phyloP scores from a whole-genome alignment of 139 green algal species.

The Tetradesmus lagerheimii region DNA sequence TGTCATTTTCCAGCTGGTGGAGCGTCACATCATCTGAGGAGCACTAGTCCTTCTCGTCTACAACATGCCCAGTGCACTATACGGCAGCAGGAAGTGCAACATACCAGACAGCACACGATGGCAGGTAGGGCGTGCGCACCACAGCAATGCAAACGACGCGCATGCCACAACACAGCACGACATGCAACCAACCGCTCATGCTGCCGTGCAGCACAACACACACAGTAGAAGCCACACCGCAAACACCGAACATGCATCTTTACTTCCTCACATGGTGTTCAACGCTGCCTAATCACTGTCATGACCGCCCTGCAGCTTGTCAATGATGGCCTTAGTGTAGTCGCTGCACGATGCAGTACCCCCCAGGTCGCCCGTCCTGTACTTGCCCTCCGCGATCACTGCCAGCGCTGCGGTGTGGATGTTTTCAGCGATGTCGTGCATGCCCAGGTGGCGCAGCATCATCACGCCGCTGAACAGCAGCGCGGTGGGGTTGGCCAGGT shows the following conservation, averaged over 20 bases:
- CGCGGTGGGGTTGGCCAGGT: conserved; percentile 96
- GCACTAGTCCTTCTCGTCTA: no score
- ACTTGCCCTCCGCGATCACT: conserved; percentile 86
- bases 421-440: conserved; percentile 63
- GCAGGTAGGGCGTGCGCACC: no score
- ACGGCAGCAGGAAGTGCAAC: no score
- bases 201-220: not conserved
- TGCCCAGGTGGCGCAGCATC: conserved; percentile 94
- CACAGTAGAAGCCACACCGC: not conserved
- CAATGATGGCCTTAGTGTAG: conserved; percentile 94
- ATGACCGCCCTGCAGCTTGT: conserved; percentile 67
- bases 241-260: no score
- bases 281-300: not conserved
- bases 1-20: no score
- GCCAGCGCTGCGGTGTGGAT: conserved; percentile 86
- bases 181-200: no score
- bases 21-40: no score
- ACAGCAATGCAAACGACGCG: no score
- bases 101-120: no score
- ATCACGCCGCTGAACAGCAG: conserved; percentile 92
- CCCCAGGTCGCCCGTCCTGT: conserved; percentile 91
- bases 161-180: no score
- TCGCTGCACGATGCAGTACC: conserved; percentile 83
- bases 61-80: no score
- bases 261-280: no score